Percentiles rank a stretch among this genome's conserved stretches.
Evolutionary conservation across 306 rosid species (phyloP).

Genomic region (Lathyrus tuberosus): DNA sequence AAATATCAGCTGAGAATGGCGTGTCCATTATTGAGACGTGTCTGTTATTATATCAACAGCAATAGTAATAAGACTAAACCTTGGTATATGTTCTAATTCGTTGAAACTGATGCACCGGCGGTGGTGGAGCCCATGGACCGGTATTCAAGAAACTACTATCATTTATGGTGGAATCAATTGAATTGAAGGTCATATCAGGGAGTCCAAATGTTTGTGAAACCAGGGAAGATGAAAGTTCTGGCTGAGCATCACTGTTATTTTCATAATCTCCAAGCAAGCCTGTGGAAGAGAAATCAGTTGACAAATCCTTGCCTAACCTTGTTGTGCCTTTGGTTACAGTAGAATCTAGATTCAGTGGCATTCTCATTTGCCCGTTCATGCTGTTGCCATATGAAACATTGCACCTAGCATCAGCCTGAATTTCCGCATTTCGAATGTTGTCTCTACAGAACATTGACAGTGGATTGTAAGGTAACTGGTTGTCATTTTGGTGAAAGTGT

Average conservation of each 20-base stretch:
- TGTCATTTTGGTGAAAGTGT: slow-evolving; percentile 67
- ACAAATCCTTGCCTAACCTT: slow-evolving; percentile 61
- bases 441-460: slow-evolving; percentile 74
- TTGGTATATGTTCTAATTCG: slow-evolving; percentile 94
- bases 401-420: slow-evolving; percentile 66
- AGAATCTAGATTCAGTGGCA: slow-evolving; percentile 69
- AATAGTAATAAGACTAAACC: no score
- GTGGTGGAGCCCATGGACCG: slow-evolving; percentile 71
- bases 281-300: slow-evolving; percentile 64
- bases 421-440: slow-evolving; percentile 69
- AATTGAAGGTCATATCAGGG: slow-evolving; percentile 83
- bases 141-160: not conserved
- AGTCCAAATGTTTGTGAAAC: slow-evolving; percentile 91
- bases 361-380: slow-evolving; percentile 61
- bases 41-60: no score
- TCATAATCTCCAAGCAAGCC: slow-evolving; percentile 64
- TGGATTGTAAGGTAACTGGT: slow-evolving; percentile 65
- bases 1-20: not conserved
- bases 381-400: slow-evolving; percentile 58
- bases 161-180: slow-evolving; percentile 83
- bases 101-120: slow-evolving; percentile 71
- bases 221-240: slow-evolving; percentile 86
- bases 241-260: slow-evolving; percentile 71
- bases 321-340: slow-evolving; percentile 60
- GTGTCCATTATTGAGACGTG: not conserved